A percentile compares a stretch with the other conserved stretches of the same genome.
These are phyloP conservation scores for Leccinum pachyderme DNA, from an alignment of 1,284 basidiomycete species.

Conservation along the genomic window DNA sequence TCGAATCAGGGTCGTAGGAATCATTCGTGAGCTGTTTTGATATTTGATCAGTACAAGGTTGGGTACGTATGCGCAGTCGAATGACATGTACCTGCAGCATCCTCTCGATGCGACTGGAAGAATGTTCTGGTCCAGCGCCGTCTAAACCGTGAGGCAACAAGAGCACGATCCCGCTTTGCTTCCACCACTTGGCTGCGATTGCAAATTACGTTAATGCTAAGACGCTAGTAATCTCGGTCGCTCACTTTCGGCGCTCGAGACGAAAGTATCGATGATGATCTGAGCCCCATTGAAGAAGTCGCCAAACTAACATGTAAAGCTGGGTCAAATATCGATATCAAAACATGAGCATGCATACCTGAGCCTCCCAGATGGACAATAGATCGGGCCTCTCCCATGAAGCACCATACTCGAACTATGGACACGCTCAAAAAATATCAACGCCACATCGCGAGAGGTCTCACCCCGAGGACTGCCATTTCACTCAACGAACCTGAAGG, in stretches of 20 bases:
- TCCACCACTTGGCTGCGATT: conserved; percentile 87
- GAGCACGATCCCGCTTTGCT: conserved; percentile 86
- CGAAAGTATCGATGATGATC: conserved; percentile 86
- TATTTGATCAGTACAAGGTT: neutral
- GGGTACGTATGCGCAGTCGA: too few species aligned
- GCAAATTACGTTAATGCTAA: neutral
- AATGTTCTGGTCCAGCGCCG: conserved; percentile 90
- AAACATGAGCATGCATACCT: conserved; percentile 37
- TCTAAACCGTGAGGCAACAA: conserved; percentile 86
- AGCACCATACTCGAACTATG: conserved; percentile 82
- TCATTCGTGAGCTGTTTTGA: conserved; percentile 66
- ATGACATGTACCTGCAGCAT: conserved; percentile 68
- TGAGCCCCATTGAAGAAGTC: conserved; percentile 91
- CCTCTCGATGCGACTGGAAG: conserved; percentile 80
- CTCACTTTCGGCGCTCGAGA: conserved; percentile 80
- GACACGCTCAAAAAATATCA: conserved; percentile 9
- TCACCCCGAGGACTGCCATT: conserved; percentile 79
- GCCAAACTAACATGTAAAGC: conserved; percentile 54
- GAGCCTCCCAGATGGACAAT: conserved; percentile 88
- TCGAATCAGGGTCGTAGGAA: conserved; percentile 42
- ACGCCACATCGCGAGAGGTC: conserved; percentile 23
- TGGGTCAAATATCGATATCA: neutral
- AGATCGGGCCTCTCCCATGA: conserved; percentile 82
- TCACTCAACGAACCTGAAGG: conserved; percentile 77
- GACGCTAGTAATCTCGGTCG: conserved; percentile 1